Evolutionary conservation across 768 basidiomycete genomes (phyloP), one percentile per base, ranked within the genome.

Genomic region (Thelephora aurantiotincta): DNA sequence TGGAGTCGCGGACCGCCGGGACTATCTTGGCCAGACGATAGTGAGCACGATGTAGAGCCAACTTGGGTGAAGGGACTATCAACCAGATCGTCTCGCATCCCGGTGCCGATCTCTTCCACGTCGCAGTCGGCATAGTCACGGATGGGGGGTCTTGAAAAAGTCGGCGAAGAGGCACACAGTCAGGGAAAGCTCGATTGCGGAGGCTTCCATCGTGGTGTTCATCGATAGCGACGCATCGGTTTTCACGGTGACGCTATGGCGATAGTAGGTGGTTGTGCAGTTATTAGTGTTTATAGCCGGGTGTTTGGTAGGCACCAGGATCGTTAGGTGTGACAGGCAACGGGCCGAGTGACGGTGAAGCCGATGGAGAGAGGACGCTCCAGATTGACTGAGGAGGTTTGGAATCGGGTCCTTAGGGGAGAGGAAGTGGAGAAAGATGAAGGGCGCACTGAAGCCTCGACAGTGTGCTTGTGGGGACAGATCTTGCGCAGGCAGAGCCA

Each of bases 121-220:
- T n/a, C n/a, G n/a, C n/a, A n/a, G n/a, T n/a, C n/a, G n/a, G n/a
- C n/a, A n/a, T n/a, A n/a, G n/a, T n/a, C n/a, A n/a, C n/a, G n/a
- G n/a, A n/a, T n/a, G n/a, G n/a, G n/a, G n/a, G n/a, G n/a, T n/a
- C n/a, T n/a, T n/a, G n/a, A n/a, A n/a, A n/a, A n/a, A n/a, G n/a
- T n/a, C n/a, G n/a, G n/a, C n/a, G n/a, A n/a, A n/a, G n/a, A n/a
- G n/a, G n/a, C n/a, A n/a, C n/a, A n/a, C n/a, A n/a, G n/a, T n/a
- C n/a, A n/a, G n/a, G n/a, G n/a, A n/a, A n/a, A n/a, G n/a, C n/a
- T n/a, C n/a, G n/a, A n/a, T 13, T 37, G 36, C 14, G 36, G 36
- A 37, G 19, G 14, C 19, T 37, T 84, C 82, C 43, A 82, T 74
- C 35, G 82, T 82, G 16, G 82, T 85, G 50, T 80, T 80, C 81